Evolutionary conservation across 2,329 filamentous ascomycete genomes (phyloP).

Genomic region (Cylindrodendrum hubeiense): DNA sequence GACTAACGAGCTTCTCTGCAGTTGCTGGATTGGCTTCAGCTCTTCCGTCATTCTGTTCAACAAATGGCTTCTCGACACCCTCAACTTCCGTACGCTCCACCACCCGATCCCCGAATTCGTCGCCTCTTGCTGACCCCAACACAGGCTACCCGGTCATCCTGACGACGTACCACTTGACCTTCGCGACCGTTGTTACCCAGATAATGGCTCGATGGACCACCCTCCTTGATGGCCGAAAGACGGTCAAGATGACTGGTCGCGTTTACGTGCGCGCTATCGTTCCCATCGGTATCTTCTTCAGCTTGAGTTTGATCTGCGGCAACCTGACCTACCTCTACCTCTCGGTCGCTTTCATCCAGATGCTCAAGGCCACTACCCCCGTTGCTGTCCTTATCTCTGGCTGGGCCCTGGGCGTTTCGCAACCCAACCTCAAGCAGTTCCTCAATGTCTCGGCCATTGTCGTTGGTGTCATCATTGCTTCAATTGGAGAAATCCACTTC

Average conservation of each 20-base stretch:
- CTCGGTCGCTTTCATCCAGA: slow-evolving; percentile 97
- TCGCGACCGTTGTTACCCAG: slow-evolving; percentile 95
- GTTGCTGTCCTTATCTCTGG: slow-evolving; percentile 92
- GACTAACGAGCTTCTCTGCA: slow-evolving; percentile 53
- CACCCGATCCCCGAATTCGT: slow-evolving; percentile 8
- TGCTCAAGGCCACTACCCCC: slow-evolving; percentile 98
- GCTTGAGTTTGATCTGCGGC: slow-evolving; percentile 93
- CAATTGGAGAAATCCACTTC: slow-evolving; percentile 95
- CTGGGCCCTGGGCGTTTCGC: slow-evolving; percentile 87
- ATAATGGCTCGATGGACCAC: slow-evolving; percentile 89
- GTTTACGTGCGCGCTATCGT: slow-evolving; percentile 95
- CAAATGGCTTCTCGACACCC: slow-evolving; percentile 94
- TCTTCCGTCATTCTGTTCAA: slow-evolving; percentile 98
- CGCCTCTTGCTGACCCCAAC: slow-evolving; percentile 32
- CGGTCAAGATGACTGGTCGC: slow-evolving; percentile 95
- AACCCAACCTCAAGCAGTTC: slow-evolving; percentile 87
- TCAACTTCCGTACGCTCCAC: slow-evolving; percentile 73
- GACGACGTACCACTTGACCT: slow-evolving; percentile 95
- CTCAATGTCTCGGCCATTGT: slow-evolving; percentile 96
- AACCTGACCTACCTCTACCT: slow-evolving; percentile 97
- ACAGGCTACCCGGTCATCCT: slow-evolving; percentile 82
- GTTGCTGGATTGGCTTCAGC: slow-evolving; percentile 91
- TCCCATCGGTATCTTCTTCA: slow-evolving; percentile 96
- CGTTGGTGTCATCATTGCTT: slow-evolving; percentile 92
- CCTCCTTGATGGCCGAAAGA: slow-evolving; percentile 93